phyloP scores from a whole-genome alignment of 371 early-diverging fungal genomes.

The Mucor mucedo region DNA sequence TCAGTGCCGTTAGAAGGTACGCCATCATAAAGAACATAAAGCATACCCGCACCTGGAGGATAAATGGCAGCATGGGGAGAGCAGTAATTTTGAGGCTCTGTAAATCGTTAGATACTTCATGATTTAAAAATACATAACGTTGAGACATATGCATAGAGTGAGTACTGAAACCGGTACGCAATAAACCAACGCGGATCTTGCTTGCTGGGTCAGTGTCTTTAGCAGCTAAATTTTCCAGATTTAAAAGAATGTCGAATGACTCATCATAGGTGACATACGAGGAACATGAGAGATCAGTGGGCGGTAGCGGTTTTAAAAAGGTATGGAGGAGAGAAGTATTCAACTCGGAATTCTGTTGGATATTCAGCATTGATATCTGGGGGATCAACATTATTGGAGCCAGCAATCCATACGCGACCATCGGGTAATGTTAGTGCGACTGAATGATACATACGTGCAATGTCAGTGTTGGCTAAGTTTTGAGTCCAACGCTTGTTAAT shows the following conservation, averaged over 20 bases:
- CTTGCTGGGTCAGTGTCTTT: conserved; percentile 17
- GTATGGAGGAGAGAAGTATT: conserved; percentile 71
- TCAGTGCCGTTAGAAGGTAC: conserved; percentile 56
- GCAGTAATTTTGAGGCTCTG: conserved; percentile 49
- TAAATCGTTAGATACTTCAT: conserved; percentile 32
- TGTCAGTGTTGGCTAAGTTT: conserved; percentile 53
- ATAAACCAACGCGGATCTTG: conserved; percentile 49
- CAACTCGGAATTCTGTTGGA: conserved; percentile 72
- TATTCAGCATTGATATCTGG: conserved; percentile 51
- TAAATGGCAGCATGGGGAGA: conserved; percentile 60
- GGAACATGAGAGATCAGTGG: conserved; percentile 60
- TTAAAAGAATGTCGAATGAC: conserved; percentile 41
- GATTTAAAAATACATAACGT: conserved; percentile 52
- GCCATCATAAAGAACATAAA: conserved; percentile 63
- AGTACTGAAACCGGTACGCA: conserved; percentile 65
- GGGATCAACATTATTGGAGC: conserved; percentile 53
- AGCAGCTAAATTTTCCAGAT: conserved; percentile 34
- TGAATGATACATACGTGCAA: conserved; percentile 76
- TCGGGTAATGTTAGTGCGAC: conserved; percentile 68
- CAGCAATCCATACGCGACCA: conserved; percentile 59
- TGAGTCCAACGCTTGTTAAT: conserved; percentile 56
- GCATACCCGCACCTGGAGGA: conserved; percentile 65
- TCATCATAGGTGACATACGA: conserved; percentile 50
- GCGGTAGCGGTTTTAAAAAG: conserved; percentile 52
- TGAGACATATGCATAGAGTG: conserved; percentile 73